These are phyloP conservation scores for Raffaelea arxii DNA, from an alignment of 2,329 filamentous ascomycete genomes.

Conservation along the genomic window DNA sequence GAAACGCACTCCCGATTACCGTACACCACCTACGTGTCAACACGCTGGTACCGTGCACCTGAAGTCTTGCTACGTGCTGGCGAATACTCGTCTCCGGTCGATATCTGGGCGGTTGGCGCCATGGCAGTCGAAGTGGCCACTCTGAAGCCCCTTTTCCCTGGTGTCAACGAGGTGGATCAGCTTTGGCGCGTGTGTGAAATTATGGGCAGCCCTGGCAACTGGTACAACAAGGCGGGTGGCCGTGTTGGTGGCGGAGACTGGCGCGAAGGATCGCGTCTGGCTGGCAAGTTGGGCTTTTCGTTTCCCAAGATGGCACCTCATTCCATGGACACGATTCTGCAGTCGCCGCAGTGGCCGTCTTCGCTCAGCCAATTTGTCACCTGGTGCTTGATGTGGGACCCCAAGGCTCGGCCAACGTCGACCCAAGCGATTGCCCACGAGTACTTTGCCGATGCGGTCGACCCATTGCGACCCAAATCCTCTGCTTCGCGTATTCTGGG, in stretches of 20 bases:
- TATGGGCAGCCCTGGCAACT: constrained; percentile 97
- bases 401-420: constrained; percentile 81
- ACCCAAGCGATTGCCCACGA: constrained; percentile 91
- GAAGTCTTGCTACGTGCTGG: constrained; percentile 90
- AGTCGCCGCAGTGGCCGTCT: constrained; percentile 81
- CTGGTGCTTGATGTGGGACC: constrained; percentile 99
- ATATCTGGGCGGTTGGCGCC: constrained; percentile 96
- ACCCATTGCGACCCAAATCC: constrained; percentile 86
- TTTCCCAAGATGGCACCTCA: constrained; percentile 99
- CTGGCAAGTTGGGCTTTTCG: constrained; percentile 93
- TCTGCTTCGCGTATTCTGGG: constrained; percentile 75
- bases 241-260: constrained; percentile 93
- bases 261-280: constrained; percentile 86
- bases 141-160: constrained; percentile 90
- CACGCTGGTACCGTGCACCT: constrained; percentile 93
- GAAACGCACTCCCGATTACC: constrained; percentile 94
- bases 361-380: constrained; percentile 89
- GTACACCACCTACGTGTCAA: constrained; percentile 98
- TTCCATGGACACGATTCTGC: constrained; percentile 88
- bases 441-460: constrained; percentile 86
- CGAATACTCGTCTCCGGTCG: constrained; percentile 93
- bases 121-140: constrained; percentile 99
- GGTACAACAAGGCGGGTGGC: constrained; percentile 85
- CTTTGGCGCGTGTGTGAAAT: constrained; percentile 99
- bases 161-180: constrained; percentile 96